Base-by-base conservation (phyloP, 768 basidiomycete species). In the Naganishia kalamii region DNA sequence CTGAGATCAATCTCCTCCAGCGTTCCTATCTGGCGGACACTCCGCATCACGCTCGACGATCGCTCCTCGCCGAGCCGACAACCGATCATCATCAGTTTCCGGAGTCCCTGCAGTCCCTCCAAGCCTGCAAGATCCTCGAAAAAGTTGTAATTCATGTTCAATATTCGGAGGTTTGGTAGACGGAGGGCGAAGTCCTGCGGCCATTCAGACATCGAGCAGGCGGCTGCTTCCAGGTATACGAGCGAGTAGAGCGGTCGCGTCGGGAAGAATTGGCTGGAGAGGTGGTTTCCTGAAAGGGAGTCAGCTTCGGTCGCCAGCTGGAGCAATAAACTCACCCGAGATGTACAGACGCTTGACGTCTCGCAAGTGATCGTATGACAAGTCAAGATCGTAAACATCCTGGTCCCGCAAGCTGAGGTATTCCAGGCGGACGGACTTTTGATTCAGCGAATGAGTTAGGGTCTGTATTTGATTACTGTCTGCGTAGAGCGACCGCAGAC, bases 71-170 rank as follows among this genome's bases (percentile, higher is more conserved):
- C 76, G 73, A 97, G 74, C 71, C 92, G 83, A 60, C 80, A 75
- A 63, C 92, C 94, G 70, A 98, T 88, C 63, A 92, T 83, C 47
- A 86, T 90, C 72, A 98, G 79, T 81, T 90, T 92, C 69, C 85
- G 84, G 78, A 98, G 79, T 73, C 90, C 81, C 66, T 79, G 81
- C 67, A 97, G 82, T 13, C 89, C 90, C 59, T 83, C 83, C 64
- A 99, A 81, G 60, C 85, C 79, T 72, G 89, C 86, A 71, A 92
- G 85, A 76, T 80, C 72, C 27, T 68, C 68, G 43, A 98, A 75
- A 78, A 93, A 97, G 78, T 98, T 98, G 82, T 96, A 94, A 82
- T 98, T 94, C 70, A 97, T 84, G 81, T 97, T 97, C 79, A 98
- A 81, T 66, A 87, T 87, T 62, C 92, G 86, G 72, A 97, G 79